Base-by-base conservation (phyloP, 768 basidiomycete species). In the Lepiota brunneoincarnata region DNA sequence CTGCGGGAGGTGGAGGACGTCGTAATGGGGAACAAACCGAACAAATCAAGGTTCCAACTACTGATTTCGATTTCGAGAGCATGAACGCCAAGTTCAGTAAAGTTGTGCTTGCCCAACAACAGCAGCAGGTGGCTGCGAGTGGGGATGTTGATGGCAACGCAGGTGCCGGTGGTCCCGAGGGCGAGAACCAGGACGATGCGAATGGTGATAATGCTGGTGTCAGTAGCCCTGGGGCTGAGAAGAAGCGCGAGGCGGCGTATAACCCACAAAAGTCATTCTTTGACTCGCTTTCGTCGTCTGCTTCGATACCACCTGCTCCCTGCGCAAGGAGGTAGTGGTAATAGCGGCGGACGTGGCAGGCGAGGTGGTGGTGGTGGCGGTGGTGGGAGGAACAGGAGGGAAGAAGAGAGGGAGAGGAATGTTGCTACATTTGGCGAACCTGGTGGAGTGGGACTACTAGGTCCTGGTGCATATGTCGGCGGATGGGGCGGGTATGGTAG, bases 351-450 rank as follows among this genome's bases (percentile, higher is more conserved):
- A 23, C 74, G 75, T 14, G 69, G 77, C 11, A 72, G 76, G 2
- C 61, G 75, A 4, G 66, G 75, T 10, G 61, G 81, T 0, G 72
- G 77, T 0, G 71, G 77, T 9, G 76, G 78, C 0, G 71, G 71
- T 35, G 76, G 70, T 0, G 89, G 85, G 1, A 74, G 86, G 49
- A 89, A 82, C 60, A 76, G 90, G 60, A 71, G 91, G 40, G 90
- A 93, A 60, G 91, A 92, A 61, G 91, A 93, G 64, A 70, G 91
- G 56, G 89, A 91, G 68, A 83, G 80, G 68, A 93, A 93, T 61
- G 83, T 93, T 7, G 87, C 87, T 26, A 93, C 91, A 6, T 93
- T 93, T 75, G 91, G 91, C 2, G 91, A 93, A 65, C 83, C 90
- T 6, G 89, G 89, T 10, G 87, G 87, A 44, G 80, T 88, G 15